A percentile compares a stretch with the other conserved stretches of the same genome.
Evolutionary conservation across 805 yeast species (phyloP).

Genomic region (Debaryomyces maramus): DNA sequence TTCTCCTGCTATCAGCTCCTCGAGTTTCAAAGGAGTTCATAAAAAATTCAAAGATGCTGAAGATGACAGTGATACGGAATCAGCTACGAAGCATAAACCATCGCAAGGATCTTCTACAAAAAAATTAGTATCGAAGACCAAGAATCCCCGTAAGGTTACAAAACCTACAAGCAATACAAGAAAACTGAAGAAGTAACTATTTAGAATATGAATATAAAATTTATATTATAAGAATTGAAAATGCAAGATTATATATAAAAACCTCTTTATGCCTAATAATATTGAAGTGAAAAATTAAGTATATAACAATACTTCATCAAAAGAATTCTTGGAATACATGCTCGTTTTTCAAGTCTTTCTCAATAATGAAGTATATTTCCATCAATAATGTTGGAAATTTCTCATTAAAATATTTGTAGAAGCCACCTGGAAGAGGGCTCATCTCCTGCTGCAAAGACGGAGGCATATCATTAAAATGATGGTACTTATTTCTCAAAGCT

Average conservation of each 20-base stretch:
- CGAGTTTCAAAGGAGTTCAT: constrained; percentile 40
- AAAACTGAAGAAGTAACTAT: background rate
- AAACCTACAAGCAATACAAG: constrained; percentile 6
- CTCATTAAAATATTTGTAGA: constrained; percentile 68
- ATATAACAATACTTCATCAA: constrained; percentile 10
- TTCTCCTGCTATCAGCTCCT: constrained; percentile 39
- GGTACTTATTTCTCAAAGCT: constrained; percentile 90
- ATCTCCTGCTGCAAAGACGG: constrained; percentile 58
- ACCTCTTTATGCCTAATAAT: background rate
- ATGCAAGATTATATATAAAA: constrained; percentile 1
- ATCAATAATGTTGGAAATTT: constrained; percentile 80
- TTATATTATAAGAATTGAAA: constrained; percentile 6
- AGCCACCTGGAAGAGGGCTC: constrained; percentile 83
- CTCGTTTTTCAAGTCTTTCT: constrained; percentile 59
- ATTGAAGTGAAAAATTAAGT: background rate
- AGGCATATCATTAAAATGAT: constrained; percentile 91
- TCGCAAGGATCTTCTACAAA: background rate
- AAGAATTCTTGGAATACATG: constrained; percentile 50
- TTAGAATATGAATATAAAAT: background rate
- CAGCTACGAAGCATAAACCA: background rate
- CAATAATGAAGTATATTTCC: constrained; percentile 67
- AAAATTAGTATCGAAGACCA: constrained; percentile 3
- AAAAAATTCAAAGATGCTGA: constrained; percentile 30
- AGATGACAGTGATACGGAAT: constrained; percentile 7
- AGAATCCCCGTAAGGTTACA: background rate